Base-by-base conservation (phyloP, 2,329 filamentous ascomycete species). In the Paraconiothyrium sp. region DNA sequence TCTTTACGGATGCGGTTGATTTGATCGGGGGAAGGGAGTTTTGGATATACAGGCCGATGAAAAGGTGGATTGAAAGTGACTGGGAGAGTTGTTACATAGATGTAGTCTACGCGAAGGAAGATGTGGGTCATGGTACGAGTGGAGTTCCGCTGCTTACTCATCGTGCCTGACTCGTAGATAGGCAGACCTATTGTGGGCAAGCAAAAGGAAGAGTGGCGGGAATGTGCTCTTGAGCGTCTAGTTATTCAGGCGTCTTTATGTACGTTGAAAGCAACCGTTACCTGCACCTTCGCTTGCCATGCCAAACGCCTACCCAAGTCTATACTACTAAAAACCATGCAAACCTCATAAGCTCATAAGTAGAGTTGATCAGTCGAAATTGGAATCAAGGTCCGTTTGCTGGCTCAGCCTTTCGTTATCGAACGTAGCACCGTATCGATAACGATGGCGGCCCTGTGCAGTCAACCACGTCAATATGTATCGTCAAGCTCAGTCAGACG, bases 401-500 rank as follows among this genome's bases (percentile, higher is more conserved):
- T 71, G 63, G 46, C 68, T 73, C 20, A 58, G 60, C 50, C 66
- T 60, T 58, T 72, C 66, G 37, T 73, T 70, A 56, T 70, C 69
- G 24, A 64, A 68, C 14, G 67, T 69, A 14, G 37, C 55, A 20
- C 64, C 59, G 51, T 70, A 73, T 20, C 67, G 59, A 54, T 58
- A 70, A 7, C 57, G 58, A 59, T 63, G 59, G 16, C 48, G 54
- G 14, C 48, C 49, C 64, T 67, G 46, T 44, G 69, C 61, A 75
- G 41, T 73, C 70, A 57, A 64, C 65, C 27, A 73, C 72, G 39
- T 75, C 73, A 67, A 77, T 67, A 63, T 72, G 70, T 20, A 70
- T 67, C 52, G 69, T 67, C 60, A 30, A 7, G 39, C 47, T 71
- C 62, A 76, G 43, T 74, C 70, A 55, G 65, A 66, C 24, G 74